Evolutionary conservation across 169 alveolate genomes (phyloP), one percentile per base, ranked within the genome.

Genomic region (Eimeria praecox): DNA sequence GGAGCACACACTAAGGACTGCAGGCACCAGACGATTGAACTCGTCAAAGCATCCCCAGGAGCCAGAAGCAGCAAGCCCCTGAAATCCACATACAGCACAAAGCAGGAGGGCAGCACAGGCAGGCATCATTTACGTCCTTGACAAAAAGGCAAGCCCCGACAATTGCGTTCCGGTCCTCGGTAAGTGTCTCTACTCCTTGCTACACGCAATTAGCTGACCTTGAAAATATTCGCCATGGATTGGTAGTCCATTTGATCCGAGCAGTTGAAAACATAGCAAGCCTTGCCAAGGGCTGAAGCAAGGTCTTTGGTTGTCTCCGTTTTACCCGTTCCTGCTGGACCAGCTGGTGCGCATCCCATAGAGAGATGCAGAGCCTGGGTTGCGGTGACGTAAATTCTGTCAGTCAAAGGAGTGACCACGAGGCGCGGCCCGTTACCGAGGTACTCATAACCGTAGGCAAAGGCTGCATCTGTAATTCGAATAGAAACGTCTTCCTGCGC

Each of bases 301-400:
- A 94, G 90, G 62, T 94, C 96, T 86, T 96, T 88, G 62, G 96
- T 77, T 38, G 99, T 98, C 96, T 99, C 99, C 18, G 99, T 99
- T 97, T 99, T 99, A 12, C 99, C 99, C 14, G 99, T 99, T 46
- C 99, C 99, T 22, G 99, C 99, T 20, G 99, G 99, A 30, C 99
- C 99, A 46, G 99, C 99, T 18, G 99, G 99, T 3, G 99, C 99
- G 97, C 99, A 99, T 93, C 99, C 99, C 99, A 99, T 98, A 96
- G 98, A 98, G 96, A 99, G 97, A 95, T 99, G 99, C 59, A 99
- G 97, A 18, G 99, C 99, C 97, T 99, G 99, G 5, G 99, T 98
- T 35, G 99, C 99, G 62, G 99, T 99, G 95, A 99, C 99, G 98
- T 99, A 99, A 95, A 99, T 99, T 89, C 99, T 98, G 96, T 99